phyloP scores from a whole-genome alignment of 208 protist genomes.

The Wallacemonas sp. region DNA sequence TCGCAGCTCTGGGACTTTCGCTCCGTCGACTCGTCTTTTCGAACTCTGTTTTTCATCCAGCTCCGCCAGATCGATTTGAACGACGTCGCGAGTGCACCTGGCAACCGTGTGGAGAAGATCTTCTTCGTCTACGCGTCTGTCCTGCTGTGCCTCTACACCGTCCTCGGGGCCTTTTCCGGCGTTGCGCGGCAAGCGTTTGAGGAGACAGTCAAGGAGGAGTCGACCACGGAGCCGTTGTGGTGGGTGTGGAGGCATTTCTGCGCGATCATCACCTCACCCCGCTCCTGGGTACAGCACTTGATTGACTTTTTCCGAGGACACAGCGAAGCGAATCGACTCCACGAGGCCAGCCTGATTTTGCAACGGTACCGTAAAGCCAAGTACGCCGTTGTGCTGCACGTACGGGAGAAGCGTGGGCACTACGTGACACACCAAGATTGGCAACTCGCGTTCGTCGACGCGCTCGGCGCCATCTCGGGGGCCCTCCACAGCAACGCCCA shows the following conservation, averaged over 20 bases:
- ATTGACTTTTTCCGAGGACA: not conserved
- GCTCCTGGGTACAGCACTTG: not conserved
- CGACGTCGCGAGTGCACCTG: constrained; percentile 14
- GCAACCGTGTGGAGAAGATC: constrained; percentile 10
- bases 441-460: constrained; percentile 11
- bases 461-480: not conserved
- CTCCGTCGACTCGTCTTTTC: constrained; percentile 30
- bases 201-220: not conserved
- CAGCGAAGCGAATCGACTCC: constrained; percentile 5
- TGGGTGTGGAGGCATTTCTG: constrained; percentile 9
- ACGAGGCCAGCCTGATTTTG: constrained; percentile 5
- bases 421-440: constrained; percentile 12
- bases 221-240: constrained; percentile 4
- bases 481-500: no score
- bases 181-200: constrained; percentile 4
- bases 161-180: constrained; percentile 1
- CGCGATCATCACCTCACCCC: not conserved
- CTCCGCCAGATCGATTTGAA: constrained; percentile 45
- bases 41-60: constrained; percentile 38
- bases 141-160: constrained; percentile 34
- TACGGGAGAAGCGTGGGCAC: constrained; percentile 10
- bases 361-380: constrained; percentile 14
- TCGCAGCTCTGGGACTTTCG: constrained; percentile 36
- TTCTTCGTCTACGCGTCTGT: constrained; percentile 37
- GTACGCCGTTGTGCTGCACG: constrained; percentile 9